phyloP scores from a whole-genome alignment of 225 moss, liverwort and hornwort genomes.

The Pseudoscleropodium purum region DNA sequence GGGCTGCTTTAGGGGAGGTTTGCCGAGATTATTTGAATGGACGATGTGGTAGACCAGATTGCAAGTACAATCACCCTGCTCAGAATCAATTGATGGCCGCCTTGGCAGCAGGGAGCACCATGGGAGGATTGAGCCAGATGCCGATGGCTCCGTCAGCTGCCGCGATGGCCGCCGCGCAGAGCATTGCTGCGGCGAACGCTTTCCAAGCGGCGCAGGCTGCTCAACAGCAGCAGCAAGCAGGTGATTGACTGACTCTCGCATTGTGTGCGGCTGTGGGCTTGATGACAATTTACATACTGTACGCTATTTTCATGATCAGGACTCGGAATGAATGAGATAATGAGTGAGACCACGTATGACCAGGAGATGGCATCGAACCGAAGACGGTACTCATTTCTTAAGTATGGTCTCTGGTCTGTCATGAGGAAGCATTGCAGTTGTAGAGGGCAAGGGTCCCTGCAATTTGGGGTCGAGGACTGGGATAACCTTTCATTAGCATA shows the following conservation, averaged over 20 bases:
- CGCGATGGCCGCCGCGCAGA: conserved; percentile 99
- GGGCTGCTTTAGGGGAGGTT: conserved; percentile 58
- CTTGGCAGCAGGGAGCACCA: conserved; percentile 83
- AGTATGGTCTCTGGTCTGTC: background rate
- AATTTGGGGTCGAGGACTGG: background rate
- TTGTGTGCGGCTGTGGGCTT: background rate
- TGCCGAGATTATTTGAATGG: conserved; percentile 58
- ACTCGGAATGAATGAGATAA: background rate
- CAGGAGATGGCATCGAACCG: background rate
- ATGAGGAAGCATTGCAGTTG: background rate
- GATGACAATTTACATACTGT: background rate
- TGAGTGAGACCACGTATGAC: background rate
- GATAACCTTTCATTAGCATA: background rate
- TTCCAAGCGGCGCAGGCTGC: conserved; percentile 91
- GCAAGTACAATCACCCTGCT: conserved; percentile 50
- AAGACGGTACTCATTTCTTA: background rate
- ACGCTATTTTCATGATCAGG: background rate
- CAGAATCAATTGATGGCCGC: conserved; percentile 43
- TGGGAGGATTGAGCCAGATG: conserved; percentile 99
- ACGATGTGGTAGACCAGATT: conserved; percentile 44
- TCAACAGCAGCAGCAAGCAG: conserved; percentile 81
- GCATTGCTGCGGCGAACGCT: conserved; percentile 98
- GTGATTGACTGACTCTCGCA: conserved; percentile 9
- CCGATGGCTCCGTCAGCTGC: conserved; percentile 99
- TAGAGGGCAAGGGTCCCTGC: background rate